These are phyloP conservation scores for Leptographium procerum DNA, from an alignment of 2,329 filamentous ascomycete genomes.

Conservation along the genomic window DNA sequence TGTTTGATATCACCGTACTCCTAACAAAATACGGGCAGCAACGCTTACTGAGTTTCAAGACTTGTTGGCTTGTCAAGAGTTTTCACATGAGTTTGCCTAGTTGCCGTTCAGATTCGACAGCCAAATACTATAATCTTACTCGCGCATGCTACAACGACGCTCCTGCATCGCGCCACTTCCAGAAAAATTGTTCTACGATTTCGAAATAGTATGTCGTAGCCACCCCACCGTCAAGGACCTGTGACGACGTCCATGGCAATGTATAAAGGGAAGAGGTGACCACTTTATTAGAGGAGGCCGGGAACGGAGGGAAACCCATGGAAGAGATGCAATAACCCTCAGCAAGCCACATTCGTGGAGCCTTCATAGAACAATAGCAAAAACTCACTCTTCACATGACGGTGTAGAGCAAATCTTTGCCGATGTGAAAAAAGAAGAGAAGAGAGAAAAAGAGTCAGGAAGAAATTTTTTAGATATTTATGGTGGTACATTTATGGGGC, in stretches of 20 bases:
- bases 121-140: too few relatives aligned
- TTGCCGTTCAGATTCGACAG: too few relatives aligned
- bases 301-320: slow-evolving; percentile 45
- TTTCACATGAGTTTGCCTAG: too few relatives aligned
- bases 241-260: slow-evolving; percentile 29
- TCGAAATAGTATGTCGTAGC: slow-evolving; percentile 27
- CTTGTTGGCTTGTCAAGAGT: too few relatives aligned
- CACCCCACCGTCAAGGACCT: slow-evolving; percentile 42
- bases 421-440: slow-evolving; percentile 13
- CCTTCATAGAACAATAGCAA: slow-evolving; percentile 24
- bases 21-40: too few relatives aligned
- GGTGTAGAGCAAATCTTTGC: slow-evolving; percentile 28
- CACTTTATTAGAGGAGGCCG: slow-evolving; percentile 38
- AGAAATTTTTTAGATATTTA: not conserved
- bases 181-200: too few relatives aligned
- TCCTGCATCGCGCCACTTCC: too few relatives aligned
- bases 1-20: too few relatives aligned
- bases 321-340: slow-evolving; percentile 31
- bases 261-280: slow-evolving; percentile 31
- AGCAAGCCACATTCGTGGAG: slow-evolving; percentile 44
- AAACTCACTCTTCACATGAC: slow-evolving; percentile 37
- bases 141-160: too few relatives aligned
- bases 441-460: slow-evolving; percentile 5
- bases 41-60: too few relatives aligned
- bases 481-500: not conserved